A percentile compares a stretch with the other conserved stretches of the same genome.
Evolutionary conservation across 768 basidiomycete species (phyloP).

Genomic region (Cystoderma amianthinum): DNA sequence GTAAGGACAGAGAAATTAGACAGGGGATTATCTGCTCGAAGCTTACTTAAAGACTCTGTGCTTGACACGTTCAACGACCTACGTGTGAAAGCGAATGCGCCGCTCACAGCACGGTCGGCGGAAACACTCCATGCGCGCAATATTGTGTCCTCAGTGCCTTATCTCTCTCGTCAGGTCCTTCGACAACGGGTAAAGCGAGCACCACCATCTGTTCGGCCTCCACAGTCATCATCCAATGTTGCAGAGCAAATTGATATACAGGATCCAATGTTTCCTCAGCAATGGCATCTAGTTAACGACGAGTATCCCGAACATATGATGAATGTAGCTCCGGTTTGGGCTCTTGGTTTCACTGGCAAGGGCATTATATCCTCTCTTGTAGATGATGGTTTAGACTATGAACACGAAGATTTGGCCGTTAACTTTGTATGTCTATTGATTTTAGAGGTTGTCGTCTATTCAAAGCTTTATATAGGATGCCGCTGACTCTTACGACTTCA

Average conservation of each 20-base stretch:
- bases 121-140: constrained; percentile 30
- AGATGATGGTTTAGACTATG: constrained; percentile 93
- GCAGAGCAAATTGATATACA: constrained; percentile 58
- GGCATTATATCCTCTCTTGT: constrained; percentile 86
- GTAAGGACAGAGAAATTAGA: constrained; percentile 49
- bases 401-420: constrained; percentile 74
- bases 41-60: constrained; percentile 37
- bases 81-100: constrained; percentile 23
- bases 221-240: constrained; percentile 33
- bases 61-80: constrained; percentile 41
- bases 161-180: constrained; percentile 56
- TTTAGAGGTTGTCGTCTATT: constrained; percentile 1
- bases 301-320: constrained; percentile 76
- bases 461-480: constrained; percentile 60
- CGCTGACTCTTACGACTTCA: constrained; percentile 91
- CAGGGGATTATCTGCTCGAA: constrained; percentile 18
- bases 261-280: constrained; percentile 77
- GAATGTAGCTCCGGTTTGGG: constrained; percentile 94
- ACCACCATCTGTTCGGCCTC: constrained; percentile 48
- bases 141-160: constrained; percentile 49
- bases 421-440: constrained; percentile 74
- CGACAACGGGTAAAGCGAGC: constrained; percentile 70
- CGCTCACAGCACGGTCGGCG: constrained; percentile 33
- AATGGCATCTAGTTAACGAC: constrained; percentile 96
- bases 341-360: constrained; percentile 80